Evolutionary conservation across 371 early-diverging fungal genomes (phyloP).

Genomic region (Rhizopus sp.): DNA sequence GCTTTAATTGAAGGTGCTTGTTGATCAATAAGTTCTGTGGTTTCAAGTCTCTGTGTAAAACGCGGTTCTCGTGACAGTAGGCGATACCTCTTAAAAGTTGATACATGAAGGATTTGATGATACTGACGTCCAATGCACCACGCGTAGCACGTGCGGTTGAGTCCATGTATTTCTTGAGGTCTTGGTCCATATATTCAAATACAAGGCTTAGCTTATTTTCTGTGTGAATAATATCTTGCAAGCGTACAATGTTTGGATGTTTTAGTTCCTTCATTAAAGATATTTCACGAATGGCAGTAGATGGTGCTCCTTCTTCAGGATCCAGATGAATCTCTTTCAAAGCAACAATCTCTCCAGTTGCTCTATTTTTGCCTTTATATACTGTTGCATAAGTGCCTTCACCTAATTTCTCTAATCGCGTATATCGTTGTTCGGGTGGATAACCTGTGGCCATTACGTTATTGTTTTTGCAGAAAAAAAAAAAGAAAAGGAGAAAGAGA

Average conservation of each 20-base stretch:
- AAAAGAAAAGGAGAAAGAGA: too few species aligned
- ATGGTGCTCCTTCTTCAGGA: conserved; percentile 94
- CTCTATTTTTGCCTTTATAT: conserved; percentile 92
- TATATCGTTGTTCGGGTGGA: conserved; percentile 59
- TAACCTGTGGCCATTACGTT: too few species aligned
- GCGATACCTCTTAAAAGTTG: conserved; percentile 89
- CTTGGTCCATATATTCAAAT: conserved; percentile 98
- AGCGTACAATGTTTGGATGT: conserved; percentile 88
- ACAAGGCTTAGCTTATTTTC: conserved; percentile 97
- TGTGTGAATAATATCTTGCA: conserved; percentile 98
- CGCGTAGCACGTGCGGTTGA: conserved; percentile 26
- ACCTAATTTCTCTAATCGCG: conserved; percentile 91
- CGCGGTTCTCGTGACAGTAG: conserved; percentile 94
- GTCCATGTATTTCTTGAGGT: conserved; percentile 97
- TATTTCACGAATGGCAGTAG: conserved; percentile 97
- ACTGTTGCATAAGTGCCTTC: conserved; percentile 99
- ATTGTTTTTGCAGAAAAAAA: too few species aligned
- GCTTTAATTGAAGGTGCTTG: conserved; percentile 80
- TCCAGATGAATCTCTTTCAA: conserved; percentile 95
- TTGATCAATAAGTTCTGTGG: conserved; percentile 96
- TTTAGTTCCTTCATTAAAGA: conserved; percentile 94
- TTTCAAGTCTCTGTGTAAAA: conserved; percentile 97
- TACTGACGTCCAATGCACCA: conserved; percentile 67
- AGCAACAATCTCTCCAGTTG: conserved; percentile 93
- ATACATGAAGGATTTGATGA: conserved; percentile 84